phyloP scores from a whole-genome alignment of 305 asterid genomes.

The Fraxinus ornus region DNA sequence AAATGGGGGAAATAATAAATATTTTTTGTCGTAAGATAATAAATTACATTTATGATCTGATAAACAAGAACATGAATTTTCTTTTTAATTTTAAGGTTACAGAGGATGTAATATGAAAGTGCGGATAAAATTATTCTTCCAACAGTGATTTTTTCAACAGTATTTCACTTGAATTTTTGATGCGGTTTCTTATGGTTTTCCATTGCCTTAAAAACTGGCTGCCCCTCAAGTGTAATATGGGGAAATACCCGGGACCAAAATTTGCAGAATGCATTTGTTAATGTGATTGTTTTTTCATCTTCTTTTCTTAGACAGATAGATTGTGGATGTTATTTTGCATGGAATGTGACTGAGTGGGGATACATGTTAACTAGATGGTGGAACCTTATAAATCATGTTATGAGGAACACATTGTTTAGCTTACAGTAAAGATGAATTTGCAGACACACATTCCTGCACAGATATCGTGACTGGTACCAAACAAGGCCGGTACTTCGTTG shows the following conservation, averaged over 20 bases:
- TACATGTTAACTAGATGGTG: slow-evolving; percentile 12
- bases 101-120: neutral
- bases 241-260: no score
- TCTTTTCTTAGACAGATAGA: slow-evolving; percentile 11
- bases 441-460: slow-evolving; percentile 71
- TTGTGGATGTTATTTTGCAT: slow-evolving; percentile 15
- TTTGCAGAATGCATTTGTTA: neutral
- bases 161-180: no score
- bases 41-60: neutral
- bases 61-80: neutral
- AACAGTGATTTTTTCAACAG: no score
- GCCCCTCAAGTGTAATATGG: no score
- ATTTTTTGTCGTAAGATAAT: neutral
- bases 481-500: slow-evolving; percentile 36
- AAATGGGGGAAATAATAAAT: neutral
- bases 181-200: no score
- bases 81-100: neutral
- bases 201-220: no score
- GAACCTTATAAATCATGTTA: slow-evolving; percentile 24
- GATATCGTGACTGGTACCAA: no score
- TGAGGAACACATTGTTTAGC: slow-evolving; percentile 26
- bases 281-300: slow-evolving; percentile 8
- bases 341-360: slow-evolving; percentile 9
- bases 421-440: slow-evolving; percentile 55
- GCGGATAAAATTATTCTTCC: no score